phyloP scores from a whole-genome alignment of 2,329 filamentous ascomycete species.

The Penicillium fuscoglaucum region DNA sequence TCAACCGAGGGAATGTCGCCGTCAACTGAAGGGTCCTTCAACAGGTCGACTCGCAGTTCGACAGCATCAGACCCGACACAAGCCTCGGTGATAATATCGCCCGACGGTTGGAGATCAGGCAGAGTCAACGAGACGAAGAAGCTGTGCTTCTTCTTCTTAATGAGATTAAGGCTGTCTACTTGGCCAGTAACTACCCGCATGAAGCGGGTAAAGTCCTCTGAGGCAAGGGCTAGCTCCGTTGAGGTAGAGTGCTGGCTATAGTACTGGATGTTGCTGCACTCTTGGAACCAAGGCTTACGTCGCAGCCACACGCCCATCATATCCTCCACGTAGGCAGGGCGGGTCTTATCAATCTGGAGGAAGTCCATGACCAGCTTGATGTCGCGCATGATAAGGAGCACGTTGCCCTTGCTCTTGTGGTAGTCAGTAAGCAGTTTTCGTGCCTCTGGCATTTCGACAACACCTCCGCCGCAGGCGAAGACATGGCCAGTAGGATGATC shows the following conservation, averaged over 20 bases:
- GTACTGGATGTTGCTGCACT: slow-evolving; percentile 94
- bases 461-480: slow-evolving; percentile 89
- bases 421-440: slow-evolving; percentile 73
- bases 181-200: slow-evolving; percentile 67
- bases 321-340: slow-evolving; percentile 89
- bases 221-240: slow-evolving; percentile 52
- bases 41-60: slow-evolving; percentile 87
- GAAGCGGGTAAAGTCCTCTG: slow-evolving; percentile 73
- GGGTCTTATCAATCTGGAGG: slow-evolving; percentile 80
- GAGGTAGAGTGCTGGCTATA: slow-evolving; percentile 69
- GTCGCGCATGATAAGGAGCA: slow-evolving; percentile 83
- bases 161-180: slow-evolving; percentile 54
- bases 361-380: slow-evolving; percentile 87
- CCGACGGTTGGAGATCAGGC: slow-evolving; percentile 66
- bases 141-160: slow-evolving; percentile 67
- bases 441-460: slow-evolving; percentile 82
- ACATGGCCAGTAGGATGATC: slow-evolving; percentile 75
- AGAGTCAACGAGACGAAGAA: slow-evolving; percentile 93
- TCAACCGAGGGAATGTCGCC: slow-evolving; percentile 65
- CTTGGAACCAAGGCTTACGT: slow-evolving; percentile 82
- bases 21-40: slow-evolving; percentile 67
- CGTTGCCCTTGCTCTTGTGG: slow-evolving; percentile 73
- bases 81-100: slow-evolving; percentile 67
- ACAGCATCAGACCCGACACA: slow-evolving; percentile 88
- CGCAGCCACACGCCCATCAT: slow-evolving; percentile 89